Evolutionary conservation across 1,139 yeast genomes (phyloP).

Genomic region (Meyerozyma athensensis): DNA sequence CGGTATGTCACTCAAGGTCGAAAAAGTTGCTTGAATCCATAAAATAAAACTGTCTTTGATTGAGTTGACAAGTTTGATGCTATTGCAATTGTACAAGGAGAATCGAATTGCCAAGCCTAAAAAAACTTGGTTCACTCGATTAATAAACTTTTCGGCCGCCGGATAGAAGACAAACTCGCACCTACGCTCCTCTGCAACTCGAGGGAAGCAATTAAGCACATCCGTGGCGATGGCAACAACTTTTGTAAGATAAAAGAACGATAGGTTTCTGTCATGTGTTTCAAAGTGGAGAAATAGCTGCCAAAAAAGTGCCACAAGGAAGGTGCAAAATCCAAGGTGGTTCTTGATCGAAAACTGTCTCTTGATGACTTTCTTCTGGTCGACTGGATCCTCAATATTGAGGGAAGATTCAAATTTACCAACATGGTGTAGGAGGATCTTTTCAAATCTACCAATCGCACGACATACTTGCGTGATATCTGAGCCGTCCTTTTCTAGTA

Average conservation of each 20-base stretch:
- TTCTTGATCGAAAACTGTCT: constrained; percentile 1
- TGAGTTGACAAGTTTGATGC: too few species aligned
- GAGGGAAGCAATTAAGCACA: not conserved
- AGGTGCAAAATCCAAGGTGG: not conserved
- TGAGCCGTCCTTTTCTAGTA: not conserved
- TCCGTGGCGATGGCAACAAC: not conserved
- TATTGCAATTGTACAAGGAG: not conserved
- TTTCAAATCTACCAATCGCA: not conserved
- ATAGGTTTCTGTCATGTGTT: not conserved
- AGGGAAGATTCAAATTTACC: not conserved
- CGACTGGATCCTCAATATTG: not conserved
- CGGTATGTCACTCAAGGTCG: too few species aligned
- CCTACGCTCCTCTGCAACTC: too few species aligned
- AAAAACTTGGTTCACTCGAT: not conserved
- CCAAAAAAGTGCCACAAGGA: not conserved
- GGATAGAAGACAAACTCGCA: not conserved
- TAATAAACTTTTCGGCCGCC: not conserved
- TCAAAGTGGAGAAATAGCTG: constrained; percentile 1
- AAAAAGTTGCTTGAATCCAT: too few species aligned
- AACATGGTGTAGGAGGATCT: not conserved
- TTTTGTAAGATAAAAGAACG: not conserved
- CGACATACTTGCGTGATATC: not conserved
- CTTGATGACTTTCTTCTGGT: not conserved
- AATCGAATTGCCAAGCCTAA: not conserved
- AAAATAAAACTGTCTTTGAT: too few species aligned